phyloP scores from a whole-genome alignment of 176 grass and related monocot genomes.

The Musa troglodytarum region DNA sequence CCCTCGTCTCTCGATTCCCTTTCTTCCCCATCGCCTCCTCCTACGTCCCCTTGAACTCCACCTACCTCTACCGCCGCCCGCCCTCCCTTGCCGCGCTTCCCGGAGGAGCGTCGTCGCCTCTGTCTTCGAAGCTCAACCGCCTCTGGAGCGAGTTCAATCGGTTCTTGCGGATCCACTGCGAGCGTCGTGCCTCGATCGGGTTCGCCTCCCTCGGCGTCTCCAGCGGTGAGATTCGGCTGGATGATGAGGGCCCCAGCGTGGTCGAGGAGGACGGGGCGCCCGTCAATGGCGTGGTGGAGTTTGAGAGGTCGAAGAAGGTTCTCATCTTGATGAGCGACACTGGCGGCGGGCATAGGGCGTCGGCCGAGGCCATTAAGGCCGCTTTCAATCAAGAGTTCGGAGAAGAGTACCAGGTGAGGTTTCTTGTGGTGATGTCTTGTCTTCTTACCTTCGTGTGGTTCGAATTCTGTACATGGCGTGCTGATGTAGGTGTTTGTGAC shows the following conservation, averaged over 20 bases:
- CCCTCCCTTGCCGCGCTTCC: too few relatives aligned
- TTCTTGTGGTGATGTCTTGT: neutral
- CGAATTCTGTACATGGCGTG: neutral
- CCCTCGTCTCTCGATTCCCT: neutral
- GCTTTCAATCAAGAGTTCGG: conserved; percentile 77
- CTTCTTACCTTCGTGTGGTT: neutral
- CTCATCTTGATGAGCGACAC: conserved; percentile 98
- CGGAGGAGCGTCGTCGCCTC: neutral
- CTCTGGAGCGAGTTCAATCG: conserved; percentile 55
- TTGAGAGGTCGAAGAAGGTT: conserved; percentile 62
- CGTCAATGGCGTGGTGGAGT: conserved; percentile 7
- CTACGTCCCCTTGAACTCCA: neutral
- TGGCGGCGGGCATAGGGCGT: conserved; percentile 79
- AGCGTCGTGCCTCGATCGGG: conserved; percentile 44
- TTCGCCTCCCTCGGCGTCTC: conserved; percentile 57
- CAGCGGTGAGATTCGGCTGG: neutral
- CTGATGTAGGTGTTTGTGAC: conserved; percentile 68
- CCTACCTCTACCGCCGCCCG: neutral
- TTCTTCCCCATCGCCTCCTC: neutral
- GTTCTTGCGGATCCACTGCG: conserved; percentile 60
- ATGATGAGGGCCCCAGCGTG: conserved; percentile 15
- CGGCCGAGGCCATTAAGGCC: conserved; percentile 87
- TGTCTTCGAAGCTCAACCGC: conserved; percentile 26
- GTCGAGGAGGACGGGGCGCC: conserved; percentile 29
- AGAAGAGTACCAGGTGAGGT: conserved; percentile 65